Evolutionary conservation across 306 rosid genomes (phyloP).

Genomic region (Canavalia gladiata): DNA sequence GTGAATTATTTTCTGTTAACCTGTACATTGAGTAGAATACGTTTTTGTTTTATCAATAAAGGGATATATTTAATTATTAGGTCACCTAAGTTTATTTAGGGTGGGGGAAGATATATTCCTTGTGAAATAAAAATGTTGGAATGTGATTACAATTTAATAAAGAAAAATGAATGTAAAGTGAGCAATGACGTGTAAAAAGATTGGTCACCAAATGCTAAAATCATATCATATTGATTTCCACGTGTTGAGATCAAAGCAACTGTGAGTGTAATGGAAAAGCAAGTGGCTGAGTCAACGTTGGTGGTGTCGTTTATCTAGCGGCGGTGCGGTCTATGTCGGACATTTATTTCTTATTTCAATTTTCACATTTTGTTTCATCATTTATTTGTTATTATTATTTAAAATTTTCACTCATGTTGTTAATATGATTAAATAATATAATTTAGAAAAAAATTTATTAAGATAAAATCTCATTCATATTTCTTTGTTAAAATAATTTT

Average conservation of each 20-base stretch:
- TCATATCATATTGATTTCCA: slow-evolving; percentile 4
- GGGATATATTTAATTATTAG: not conserved
- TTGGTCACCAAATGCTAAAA: not conserved
- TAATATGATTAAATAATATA: not conserved
- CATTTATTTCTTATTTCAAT: not conserved
- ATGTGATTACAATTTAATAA: not conserved
- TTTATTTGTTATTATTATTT: not conserved
- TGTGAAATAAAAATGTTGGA: not conserved
- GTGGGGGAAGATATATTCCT: not conserved
- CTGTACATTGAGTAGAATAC: too few species aligned
- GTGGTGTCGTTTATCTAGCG: not conserved
- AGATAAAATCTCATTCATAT: not conserved
- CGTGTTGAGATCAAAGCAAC: slow-evolving; percentile 1
- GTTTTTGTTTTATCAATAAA: not conserved
- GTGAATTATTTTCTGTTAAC: too few species aligned
- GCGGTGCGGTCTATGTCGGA: not conserved
- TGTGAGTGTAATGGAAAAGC: not conserved
- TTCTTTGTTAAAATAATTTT: not conserved
- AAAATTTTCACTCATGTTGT: not conserved
- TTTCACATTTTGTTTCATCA: not conserved
- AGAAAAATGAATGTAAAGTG: not conserved
- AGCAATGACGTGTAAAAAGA: not conserved
- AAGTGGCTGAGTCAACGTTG: slow-evolving; percentile 15
- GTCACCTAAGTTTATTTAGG: not conserved
- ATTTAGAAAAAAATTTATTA: not conserved